phyloP scores from a whole-genome alignment of 495 filamentous ascomycete species.

The Penicillium daleae region DNA sequence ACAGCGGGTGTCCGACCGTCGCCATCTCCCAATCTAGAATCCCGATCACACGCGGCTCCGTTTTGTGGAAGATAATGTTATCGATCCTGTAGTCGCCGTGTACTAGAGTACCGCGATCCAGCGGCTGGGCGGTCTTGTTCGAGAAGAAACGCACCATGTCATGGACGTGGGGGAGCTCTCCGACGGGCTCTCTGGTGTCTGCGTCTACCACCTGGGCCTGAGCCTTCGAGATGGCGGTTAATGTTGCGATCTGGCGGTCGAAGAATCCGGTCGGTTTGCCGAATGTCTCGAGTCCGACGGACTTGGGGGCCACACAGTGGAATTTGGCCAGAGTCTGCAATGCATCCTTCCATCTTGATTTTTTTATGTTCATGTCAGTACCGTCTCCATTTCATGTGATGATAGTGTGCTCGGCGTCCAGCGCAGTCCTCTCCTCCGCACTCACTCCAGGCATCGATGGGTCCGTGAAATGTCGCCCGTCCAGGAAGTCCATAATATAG shows the following conservation, averaged over 20 bases:
- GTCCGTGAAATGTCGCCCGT: slow-evolving; percentile 90
- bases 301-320: slow-evolving; percentile 70
- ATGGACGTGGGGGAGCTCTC: slow-evolving; percentile 78
- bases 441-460: slow-evolving; percentile 76
- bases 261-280: slow-evolving; percentile 82
- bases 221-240: slow-evolving; percentile 72
- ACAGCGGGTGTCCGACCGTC: slow-evolving; percentile 91
- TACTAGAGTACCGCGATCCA: slow-evolving; percentile 76
- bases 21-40: slow-evolving; percentile 98
- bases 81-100: slow-evolving; percentile 99
- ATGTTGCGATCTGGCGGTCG: slow-evolving; percentile 81
- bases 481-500: slow-evolving; percentile 94
- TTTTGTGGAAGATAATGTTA: slow-evolving; percentile 92
- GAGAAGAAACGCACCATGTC: slow-evolving; percentile 82
- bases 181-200: slow-evolving; percentile 75
- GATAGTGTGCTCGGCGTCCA: no score
- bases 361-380: no score
- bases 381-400: no score
- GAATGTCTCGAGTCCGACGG: slow-evolving; percentile 70
- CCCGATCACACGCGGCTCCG: slow-evolving; percentile 85
- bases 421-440: slow-evolving; percentile 64
- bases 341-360: slow-evolving; percentile 86
- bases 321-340: slow-evolving; percentile 80
- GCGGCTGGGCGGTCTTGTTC: slow-evolving; percentile 64
- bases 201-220: slow-evolving; percentile 77